Evolutionary conservation across 805 yeast genomes (phyloP).

Genomic region (Isabelozyma rhagii): DNA sequence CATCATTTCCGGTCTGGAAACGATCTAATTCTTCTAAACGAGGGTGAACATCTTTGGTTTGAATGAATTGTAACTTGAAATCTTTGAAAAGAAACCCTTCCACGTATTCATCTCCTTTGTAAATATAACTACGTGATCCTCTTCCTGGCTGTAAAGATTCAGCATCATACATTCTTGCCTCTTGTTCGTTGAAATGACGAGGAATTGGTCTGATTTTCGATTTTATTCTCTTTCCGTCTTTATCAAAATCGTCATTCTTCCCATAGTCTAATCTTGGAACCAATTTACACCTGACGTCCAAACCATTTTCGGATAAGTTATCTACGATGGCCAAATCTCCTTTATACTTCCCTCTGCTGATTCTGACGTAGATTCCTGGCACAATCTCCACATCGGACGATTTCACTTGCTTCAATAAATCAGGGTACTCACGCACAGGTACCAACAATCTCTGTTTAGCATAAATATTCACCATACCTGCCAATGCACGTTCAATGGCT

Average conservation of each 20-base stretch:
- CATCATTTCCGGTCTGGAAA: constrained; percentile 74
- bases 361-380: constrained; percentile 90
- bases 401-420: constrained; percentile 83
- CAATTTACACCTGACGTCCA: constrained; percentile 89
- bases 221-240: constrained; percentile 43
- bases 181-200: constrained; percentile 80
- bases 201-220: constrained; percentile 78
- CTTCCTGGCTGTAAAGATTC: constrained; percentile 65
- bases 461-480: constrained; percentile 87
- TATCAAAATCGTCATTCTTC: constrained; percentile 51
- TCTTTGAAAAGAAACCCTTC: constrained; percentile 88
- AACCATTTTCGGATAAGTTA: constrained; percentile 88
- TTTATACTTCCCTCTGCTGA: constrained; percentile 86
- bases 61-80: constrained; percentile 76
- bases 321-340: constrained; percentile 93
- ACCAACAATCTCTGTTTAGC: constrained; percentile 72
- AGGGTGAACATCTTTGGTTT: constrained; percentile 81
- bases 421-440: constrained; percentile 94
- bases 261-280: constrained; percentile 96
- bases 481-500: constrained; percentile 83
- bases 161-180: constrained; percentile 82
- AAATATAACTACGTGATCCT: constrained; percentile 59
- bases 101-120: constrained; percentile 82
- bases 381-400: constrained; percentile 82
- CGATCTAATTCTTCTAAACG: constrained; percentile 82